These are phyloP conservation scores for Neurospora sp. DNA, from an alignment of 495 filamentous ascomycete species.

Conservation along the genomic window DNA sequence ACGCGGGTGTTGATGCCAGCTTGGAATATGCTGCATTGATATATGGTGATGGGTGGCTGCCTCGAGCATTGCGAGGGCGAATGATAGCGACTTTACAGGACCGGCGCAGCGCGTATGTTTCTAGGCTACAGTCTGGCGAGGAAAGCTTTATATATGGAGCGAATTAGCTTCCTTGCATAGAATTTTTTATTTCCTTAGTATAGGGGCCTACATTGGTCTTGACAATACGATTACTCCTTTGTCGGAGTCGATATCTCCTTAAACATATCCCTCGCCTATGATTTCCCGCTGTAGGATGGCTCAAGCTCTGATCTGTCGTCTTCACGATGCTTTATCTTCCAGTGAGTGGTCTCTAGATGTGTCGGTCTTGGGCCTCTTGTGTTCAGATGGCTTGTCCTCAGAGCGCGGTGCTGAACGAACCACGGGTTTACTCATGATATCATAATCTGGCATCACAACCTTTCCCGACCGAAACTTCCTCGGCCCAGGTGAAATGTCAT, in stretches of 20 bases:
- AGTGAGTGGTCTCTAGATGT: not conserved
- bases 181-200: not conserved
- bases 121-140: not conserved
- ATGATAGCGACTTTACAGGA: not conserved
- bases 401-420: not conserved
- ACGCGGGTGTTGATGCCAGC: not conserved
- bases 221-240: not conserved
- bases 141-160: not conserved
- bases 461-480: conserved; percentile 54
- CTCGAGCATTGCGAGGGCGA: no score
- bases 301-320: not conserved
- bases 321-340: not conserved
- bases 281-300: not conserved
- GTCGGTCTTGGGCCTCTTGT: not conserved
- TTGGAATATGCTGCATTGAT: not conserved
- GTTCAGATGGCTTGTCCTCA: not conserved
- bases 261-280: not conserved
- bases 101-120: not conserved
- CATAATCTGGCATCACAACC: conserved; percentile 54
- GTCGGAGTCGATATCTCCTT: not conserved
- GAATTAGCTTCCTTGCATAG: not conserved
- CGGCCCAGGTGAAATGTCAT: conserved; percentile 55
- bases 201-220: not conserved
- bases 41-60: not conserved
- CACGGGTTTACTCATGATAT: conserved; percentile 58